These are phyloP conservation scores for Trametes elegans DNA, from an alignment of 768 basidiomycete species.

Conservation along the genomic window DNA sequence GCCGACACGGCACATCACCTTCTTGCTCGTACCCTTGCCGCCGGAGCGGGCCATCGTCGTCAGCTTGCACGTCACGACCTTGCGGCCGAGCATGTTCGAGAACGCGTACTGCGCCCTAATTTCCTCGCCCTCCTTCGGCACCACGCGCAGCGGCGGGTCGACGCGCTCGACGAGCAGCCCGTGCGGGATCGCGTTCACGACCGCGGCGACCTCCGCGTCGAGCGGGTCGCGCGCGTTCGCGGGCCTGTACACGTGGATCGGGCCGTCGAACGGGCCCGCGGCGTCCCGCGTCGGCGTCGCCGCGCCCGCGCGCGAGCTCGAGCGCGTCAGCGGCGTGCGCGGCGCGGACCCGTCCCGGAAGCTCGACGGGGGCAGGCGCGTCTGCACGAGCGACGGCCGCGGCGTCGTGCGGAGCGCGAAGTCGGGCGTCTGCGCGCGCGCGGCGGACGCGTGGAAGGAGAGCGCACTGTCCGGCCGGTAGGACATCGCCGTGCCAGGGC, in stretches of 20 bases:
- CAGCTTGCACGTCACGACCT: conserved; percentile 76
- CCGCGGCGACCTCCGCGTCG: conserved; percentile 70
- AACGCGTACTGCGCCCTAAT: conserved; percentile 83
- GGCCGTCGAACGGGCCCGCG: conserved; percentile 33
- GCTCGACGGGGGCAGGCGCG: conserved; percentile 65
- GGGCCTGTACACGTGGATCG: conserved; percentile 62
- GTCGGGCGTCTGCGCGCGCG: conserved; percentile 71
- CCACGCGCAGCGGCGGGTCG: conserved; percentile 67
- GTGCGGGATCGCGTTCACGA: conserved; percentile 77
- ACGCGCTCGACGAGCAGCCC: conserved; percentile 76
- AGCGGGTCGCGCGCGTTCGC: conserved; percentile 74
- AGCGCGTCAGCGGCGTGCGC: conserved; percentile 56
- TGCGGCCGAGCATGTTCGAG: conserved; percentile 67
- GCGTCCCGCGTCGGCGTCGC: conserved; percentile 59
- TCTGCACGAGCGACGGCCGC: conserved; percentile 37
- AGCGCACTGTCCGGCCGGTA: conserved; percentile 55
- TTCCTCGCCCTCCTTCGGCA: conserved; percentile 74
- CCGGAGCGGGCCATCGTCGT: conserved; percentile 69
- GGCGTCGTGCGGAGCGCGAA: conserved; percentile 54
- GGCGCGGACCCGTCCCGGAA: conserved; percentile 59
- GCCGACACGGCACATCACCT: conserved; percentile 90
- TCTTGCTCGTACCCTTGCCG: conserved; percentile 56
- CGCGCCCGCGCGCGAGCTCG: conserved; percentile 63
- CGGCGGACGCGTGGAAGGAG: conserved; percentile 43
- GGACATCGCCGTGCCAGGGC: conserved; percentile 72